These are phyloP conservation scores for Haematococcus sp. DNA, from an alignment of 139 green algal genomes.

Conservation along the genomic window DNA sequence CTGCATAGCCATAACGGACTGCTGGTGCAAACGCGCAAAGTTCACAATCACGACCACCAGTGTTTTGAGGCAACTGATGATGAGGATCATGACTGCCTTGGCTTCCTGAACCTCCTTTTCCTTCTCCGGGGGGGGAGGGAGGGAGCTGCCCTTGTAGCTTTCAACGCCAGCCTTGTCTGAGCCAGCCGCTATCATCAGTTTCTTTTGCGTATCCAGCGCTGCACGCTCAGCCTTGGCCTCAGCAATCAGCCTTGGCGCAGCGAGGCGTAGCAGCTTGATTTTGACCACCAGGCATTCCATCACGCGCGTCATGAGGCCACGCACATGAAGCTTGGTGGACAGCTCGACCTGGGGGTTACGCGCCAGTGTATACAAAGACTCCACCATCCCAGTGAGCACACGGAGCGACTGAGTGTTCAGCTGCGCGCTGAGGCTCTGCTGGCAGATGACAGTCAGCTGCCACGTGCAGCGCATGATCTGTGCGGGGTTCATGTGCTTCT, in stretches of 20 bases:
- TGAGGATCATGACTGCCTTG: constrained; percentile 47
- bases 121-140: constrained; percentile 35
- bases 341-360: constrained; percentile 16
- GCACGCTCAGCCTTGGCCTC: constrained; percentile 27
- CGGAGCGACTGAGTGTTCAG: not conserved
- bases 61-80: constrained; percentile 48
- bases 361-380: constrained; percentile 66
- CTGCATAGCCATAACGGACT: not conserved
- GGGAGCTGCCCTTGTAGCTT: constrained; percentile 21
- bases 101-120: constrained; percentile 60
- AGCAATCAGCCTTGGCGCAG: constrained; percentile 7
- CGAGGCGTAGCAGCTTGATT: constrained; percentile 51
- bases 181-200: constrained; percentile 12
- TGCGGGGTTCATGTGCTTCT: constrained; percentile 53
- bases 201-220: constrained; percentile 20
- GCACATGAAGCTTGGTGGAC: constrained; percentile 25
- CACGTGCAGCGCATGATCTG: constrained; percentile 53
- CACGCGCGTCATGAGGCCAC: constrained; percentile 70
- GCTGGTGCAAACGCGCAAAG: constrained; percentile 9
- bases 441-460: constrained; percentile 34
- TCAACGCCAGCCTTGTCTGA: not conserved
- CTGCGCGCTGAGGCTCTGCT: not conserved
- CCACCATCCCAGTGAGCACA: constrained; percentile 11
- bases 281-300: constrained; percentile 82
- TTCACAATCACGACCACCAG: constrained; percentile 6